Base-by-base conservation (phyloP, 768 basidiomycete species). In the Leccinellum albellum region DNA sequence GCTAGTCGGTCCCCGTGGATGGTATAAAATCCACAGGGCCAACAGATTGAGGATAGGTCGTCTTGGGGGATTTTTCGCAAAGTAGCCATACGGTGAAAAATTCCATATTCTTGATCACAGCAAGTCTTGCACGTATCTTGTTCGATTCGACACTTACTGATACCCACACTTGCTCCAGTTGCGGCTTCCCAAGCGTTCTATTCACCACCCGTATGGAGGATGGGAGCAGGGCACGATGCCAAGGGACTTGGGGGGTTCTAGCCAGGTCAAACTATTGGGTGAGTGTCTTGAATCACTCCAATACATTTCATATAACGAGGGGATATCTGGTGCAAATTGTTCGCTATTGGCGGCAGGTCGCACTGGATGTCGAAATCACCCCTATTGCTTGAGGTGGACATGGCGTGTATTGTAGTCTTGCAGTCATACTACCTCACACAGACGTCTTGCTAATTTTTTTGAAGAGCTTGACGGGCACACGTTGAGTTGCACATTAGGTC, bases 281-380 rank as follows among this genome's bases (percentile, higher is more conserved):
- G 70, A 70, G 68, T 67, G 70, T 67, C 65, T 71, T 70, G 67
- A 50, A 60, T 69, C 68, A 69, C 65, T 69, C 65, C 37, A 58
- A 58, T 55, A 57, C 57, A 59, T 60, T n/a, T 61, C 63, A 70
- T 60, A 52, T 46, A 60, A 35, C n/a, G 51, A 56, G 67, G 67
- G 68, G 57, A 65, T 60, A 65, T 57, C 49, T 54, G 51, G 50
- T 45, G 51, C 28, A 6, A 6, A 54, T 37, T 15, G 26, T 51
- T 57, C 21, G 55, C 45, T 23, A 20, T 46, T 53, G 26, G 53
- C 12, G 29, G 21, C 32, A 28, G 10, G 42, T 51, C 53, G 42
- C 54, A 26, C 54, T 50, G 33, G 53, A 46, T 46, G 46, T 47
- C 42, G 57, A 24, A 23, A n/a, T n/a, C 51, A 52, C 48, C 32